These are phyloP conservation scores for Epichloe coenophiala DNA, from an alignment of 2,329 filamentous ascomycete genomes.

Conservation along the genomic window DNA sequence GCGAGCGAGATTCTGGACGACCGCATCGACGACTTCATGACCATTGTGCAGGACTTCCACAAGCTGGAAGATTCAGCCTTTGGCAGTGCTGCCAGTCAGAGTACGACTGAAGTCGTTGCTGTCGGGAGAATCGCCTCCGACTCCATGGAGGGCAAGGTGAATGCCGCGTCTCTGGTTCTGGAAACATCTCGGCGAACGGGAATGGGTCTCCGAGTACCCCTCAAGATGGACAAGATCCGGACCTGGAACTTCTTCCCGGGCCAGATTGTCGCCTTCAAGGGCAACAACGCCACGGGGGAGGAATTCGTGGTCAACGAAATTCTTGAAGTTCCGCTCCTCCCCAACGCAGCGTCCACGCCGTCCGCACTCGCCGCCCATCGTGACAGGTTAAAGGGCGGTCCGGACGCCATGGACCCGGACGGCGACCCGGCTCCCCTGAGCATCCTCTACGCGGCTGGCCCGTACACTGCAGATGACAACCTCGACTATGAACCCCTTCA, in stretches of 20 bases:
- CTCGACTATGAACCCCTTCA: conserved; percentile 81
- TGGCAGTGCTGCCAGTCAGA: conserved; percentile 74
- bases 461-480: conserved; percentile 86
- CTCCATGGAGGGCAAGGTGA: conserved; percentile 72
- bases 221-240: conserved; percentile 58
- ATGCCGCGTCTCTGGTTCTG: conserved; percentile 70
- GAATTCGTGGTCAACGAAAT: conserved; percentile 72
- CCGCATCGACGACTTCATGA: conserved; percentile 78
- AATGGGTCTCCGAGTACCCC: conserved; percentile 65
- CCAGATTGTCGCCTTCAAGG: conserved; percentile 77
- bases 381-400: conserved; percentile 51
- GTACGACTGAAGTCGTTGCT: conserved; percentile 74
- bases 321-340: conserved; percentile 60
- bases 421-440: conserved; percentile 51
- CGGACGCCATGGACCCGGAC: conserved; percentile 46
- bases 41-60: conserved; percentile 61
- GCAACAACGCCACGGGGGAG: conserved; percentile 74
- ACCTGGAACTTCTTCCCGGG: conserved; percentile 83
- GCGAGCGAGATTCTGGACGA: conserved; percentile 90
- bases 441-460: conserved; percentile 67
- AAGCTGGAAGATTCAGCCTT: conserved; percentile 67
- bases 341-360: conserved; percentile 57
- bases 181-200: conserved; percentile 79
- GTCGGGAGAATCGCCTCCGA: conserved; percentile 89
- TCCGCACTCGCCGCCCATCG: conserved; percentile 54